Base-by-base conservation (phyloP, 371 early-diverging fungal species). In the Lichtheimia hyalospora region DNA sequence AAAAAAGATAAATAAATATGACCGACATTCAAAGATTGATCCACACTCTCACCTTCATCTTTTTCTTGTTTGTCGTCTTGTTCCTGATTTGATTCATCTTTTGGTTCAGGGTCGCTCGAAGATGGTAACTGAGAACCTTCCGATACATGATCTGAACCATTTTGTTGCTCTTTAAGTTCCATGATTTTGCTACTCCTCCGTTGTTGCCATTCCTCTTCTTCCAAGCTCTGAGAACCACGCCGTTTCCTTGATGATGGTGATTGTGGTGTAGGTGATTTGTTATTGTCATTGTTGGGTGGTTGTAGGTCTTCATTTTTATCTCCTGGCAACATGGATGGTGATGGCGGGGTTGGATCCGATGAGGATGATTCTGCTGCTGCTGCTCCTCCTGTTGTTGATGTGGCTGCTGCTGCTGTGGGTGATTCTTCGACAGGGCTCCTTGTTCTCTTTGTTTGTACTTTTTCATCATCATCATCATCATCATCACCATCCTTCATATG, bases 121-220 rank as follows among this genome's bases (percentile, higher is more conserved):
- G 34, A 34, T 34, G 34, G 34, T 10, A 34, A 2, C 8, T 34
- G 34, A 34, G 34, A 34, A 8, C 10, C 34, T 34, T 34, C 34
- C 10, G 34, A 8, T 8, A 34, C 34, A 34, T 6, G 34, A 34
- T 34, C 34, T 4, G 34, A 6, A 34, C 34, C 34, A 34, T 34
- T 34, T 34, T 34, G 34, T 34, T 34, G 34, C 5, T 56, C 57
- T 28, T 56, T 56, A 14, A 46, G 25, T 10, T 44, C 48, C 25
- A 56, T 16, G 7, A 56, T 27, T 28, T 52, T 59, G 51, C 60
- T 59, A 12, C 42, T 43, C 40, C 60, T 40, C n/a, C 60, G 23
- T n/a, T 59, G 51, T 13, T 59, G 52, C 60, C 60, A 59, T 59
- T 59, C 60, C 8, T 51, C 52, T 34, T 59, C 52, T n/a, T 52